These are phyloP conservation scores for Haplosporangium gracile DNA, from an alignment of 192 early-diverging fungal species.

Conservation along the genomic window DNA sequence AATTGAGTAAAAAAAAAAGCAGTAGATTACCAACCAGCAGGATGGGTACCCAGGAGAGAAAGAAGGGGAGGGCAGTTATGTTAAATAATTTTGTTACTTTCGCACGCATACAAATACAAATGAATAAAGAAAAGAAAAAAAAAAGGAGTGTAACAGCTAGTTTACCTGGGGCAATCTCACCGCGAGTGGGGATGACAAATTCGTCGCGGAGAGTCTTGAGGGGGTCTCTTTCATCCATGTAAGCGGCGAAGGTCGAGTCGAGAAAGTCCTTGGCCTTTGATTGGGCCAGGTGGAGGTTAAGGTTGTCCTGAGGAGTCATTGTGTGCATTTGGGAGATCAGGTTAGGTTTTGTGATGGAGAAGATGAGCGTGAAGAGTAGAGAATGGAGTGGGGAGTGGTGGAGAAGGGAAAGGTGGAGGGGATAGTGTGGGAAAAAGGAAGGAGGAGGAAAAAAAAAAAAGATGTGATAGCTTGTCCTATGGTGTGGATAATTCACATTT, in stretches of 20 bases:
- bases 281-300: constrained; percentile 34
- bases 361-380: not conserved
- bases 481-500: not conserved
- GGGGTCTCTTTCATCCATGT: constrained; percentile 73
- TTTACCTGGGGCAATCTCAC: constrained; percentile 58
- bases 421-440: constrained; percentile 4
- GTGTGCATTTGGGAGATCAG: constrained; percentile 9
- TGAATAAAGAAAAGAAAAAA: not conserved
- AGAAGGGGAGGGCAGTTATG: not conserved
- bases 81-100: constrained; percentile 8
- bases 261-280: constrained; percentile 34
- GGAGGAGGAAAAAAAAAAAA: not conserved
- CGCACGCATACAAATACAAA: not conserved
- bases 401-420: not conserved
- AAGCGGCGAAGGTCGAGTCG: constrained; percentile 64
- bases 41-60: not conserved
- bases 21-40: not conserved
- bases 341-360: not conserved
- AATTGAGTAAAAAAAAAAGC: too few relatives aligned
- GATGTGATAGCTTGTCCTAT: not conserved
- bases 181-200: constrained; percentile 76
- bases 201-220: constrained; percentile 72
- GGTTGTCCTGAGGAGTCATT: constrained; percentile 27
- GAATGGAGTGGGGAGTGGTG: not conserved
- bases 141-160: not conserved